Evolutionary conservation across 345 rosid genomes (phyloP), one percentile per base, ranked within the genome.

Genomic region (Salix exigua): DNA sequence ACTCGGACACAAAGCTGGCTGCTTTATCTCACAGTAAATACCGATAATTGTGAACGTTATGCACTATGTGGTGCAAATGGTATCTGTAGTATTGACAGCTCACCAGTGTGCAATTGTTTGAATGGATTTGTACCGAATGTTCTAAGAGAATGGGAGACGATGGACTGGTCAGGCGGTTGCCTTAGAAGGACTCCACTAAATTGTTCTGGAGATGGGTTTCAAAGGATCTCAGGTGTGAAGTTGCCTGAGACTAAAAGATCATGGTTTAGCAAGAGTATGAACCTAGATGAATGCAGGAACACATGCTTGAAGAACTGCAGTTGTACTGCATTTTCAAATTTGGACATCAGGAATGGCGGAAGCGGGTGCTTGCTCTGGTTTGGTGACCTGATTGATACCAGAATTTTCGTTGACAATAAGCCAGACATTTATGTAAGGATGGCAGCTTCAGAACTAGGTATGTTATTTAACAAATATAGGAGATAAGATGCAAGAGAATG

Each of bases 141-240:
- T 19, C 28, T 3, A n/a, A 68, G 6, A 11, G 71, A 9, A 2
- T 68, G 71, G 71, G 17, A n/a, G 0, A 19, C 2, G 25, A 12
- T 10, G 25, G 51, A 68, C 19, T 68, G 71, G 71, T 21, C 71
- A 18, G 25, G 42, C 38, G 71, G 71, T 19, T 68, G 71, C 38
- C 50, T 40, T n/a, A 68, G 71, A 68, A 35, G 19, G 48, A 40
- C 48, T 21, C 6, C 48, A 8, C 50, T 68, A 13, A 40, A 37
- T 40, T 68, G 71, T 38, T 35, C 48, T 4, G 71, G 71, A 38
- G 71, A 68, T 37, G 71, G 75, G 28, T 84, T 84, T 25, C 5
- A 38, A 33, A 81, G 70, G 77, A 18, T 25, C 2, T 25, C 42
- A 2, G 75, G 80, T 7, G 31, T 63, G 8, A 77, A 71, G 26